Base-by-base conservation (phyloP, 768 basidiomycete genomes). In the Lepiota brunneoincarnata region DNA sequence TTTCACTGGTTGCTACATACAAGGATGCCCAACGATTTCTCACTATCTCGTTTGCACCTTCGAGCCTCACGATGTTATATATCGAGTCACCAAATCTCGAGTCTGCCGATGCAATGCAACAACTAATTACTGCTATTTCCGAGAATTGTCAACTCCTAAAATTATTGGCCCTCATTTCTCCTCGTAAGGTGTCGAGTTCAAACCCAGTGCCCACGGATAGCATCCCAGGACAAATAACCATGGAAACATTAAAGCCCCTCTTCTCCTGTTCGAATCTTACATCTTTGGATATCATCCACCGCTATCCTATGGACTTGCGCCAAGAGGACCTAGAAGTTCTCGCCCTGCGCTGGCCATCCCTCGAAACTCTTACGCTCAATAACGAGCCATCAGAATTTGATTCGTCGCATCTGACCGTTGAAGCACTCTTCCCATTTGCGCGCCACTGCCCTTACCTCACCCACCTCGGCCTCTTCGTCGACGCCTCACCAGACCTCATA, bases 291-390 rank as follows among this genome's bases (percentile, higher is more conserved):
- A 42, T 72, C 23, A 61, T 64, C 15, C 72, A 73, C 40, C 66
- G 66, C 11, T 63, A 61, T 37, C 68, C 69, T 5, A 24, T 72
- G 12, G 58, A 63, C 43, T 57, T 79, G 51, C 62, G 66, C 3
- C 69, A 68, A 2, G 70, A 67, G 34, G 72, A 79, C 17, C 53
- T 79, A 18, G 75, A 78, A 24, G 66, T 69, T 14, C 64, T 79
- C 1, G 76, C 77, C 2, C 58, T 56, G 31, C 63, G 65, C 18
- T 79, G 76, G 75, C 75, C 75, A 4, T 66, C 69, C 12, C 55
- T 76, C 3, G 72, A 75, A 51, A 63, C 46, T 35, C 68, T 79
- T 34, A 55, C 69, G 15, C 59, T 79, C 6, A 76, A 75, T 49
- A 67, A 62, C 5, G 77, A 77, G 49, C 78, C 78, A 0, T 41